phyloP scores from a whole-genome alignment of 495 filamentous ascomycete species.

The Astrocystis sublimbata region DNA sequence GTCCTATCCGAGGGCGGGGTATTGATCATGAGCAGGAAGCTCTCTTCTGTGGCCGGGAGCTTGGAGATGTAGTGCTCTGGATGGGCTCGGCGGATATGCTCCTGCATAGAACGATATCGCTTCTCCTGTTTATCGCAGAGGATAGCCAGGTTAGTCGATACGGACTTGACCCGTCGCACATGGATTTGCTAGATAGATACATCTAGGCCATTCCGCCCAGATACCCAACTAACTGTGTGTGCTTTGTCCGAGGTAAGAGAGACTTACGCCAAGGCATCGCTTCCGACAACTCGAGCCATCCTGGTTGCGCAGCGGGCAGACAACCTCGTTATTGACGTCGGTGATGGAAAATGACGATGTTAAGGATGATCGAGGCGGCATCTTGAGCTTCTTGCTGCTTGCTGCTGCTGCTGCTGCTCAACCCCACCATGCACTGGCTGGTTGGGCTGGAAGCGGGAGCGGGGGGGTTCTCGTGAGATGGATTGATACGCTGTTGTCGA shows the following conservation, averaged over 20 bases:
- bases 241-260: background rate
- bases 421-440: slow-evolving; percentile 54
- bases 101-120: slow-evolving; percentile 98
- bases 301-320: slow-evolving; percentile 93
- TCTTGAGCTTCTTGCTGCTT: no score
- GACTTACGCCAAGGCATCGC: slow-evolving; percentile 93
- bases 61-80: slow-evolving; percentile 98
- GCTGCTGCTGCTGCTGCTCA: no score
- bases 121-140: slow-evolving; percentile 68
- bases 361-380: slow-evolving; percentile 86
- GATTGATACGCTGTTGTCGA: slow-evolving; percentile 38
- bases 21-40: slow-evolving; percentile 93
- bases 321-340: slow-evolving; percentile 91
- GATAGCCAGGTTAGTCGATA: slow-evolving; percentile 26
- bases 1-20: slow-evolving; percentile 81
- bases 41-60: slow-evolving; percentile 97
- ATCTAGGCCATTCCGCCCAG: slow-evolving; percentile 1
- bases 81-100: slow-evolving; percentile 97
- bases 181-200: no score
- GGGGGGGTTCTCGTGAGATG: slow-evolving; percentile 37
- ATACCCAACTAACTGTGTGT: background rate
- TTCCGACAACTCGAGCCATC: slow-evolving; percentile 98
- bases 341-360: slow-evolving; percentile 90
- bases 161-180: slow-evolving; percentile 24
- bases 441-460: slow-evolving; percentile 37